Conservation (phyloP, 192 early-diverging fungal genomes). For the Entomortierella parvispora region DNA sequence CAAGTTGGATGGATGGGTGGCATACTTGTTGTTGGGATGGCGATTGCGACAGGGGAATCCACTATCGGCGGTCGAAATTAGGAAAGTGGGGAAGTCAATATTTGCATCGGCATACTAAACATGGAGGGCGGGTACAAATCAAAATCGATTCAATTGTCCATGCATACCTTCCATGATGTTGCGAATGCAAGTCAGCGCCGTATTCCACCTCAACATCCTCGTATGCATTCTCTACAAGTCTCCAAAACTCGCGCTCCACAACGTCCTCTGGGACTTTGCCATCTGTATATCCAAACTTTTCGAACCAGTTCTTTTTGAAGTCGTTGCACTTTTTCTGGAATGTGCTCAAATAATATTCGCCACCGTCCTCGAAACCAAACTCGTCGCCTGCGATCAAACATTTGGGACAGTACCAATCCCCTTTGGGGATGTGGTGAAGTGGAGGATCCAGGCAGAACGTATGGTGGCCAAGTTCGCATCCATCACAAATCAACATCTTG, state of each 20-base stretch:
- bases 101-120: not conserved
- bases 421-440: constrained; percentile 56
- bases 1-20: constrained; percentile 86
- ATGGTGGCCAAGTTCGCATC: constrained; percentile 81
- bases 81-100: not conserved
- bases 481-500: constrained; percentile 81
- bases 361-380: constrained; percentile 94
- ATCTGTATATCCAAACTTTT: constrained; percentile 54
- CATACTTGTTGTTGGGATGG: constrained; percentile 72
- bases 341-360: constrained; percentile 75
- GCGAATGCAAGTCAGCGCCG: constrained; percentile 94
- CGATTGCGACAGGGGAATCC: constrained; percentile 84
- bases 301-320: constrained; percentile 86
- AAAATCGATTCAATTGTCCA: no score
- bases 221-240: constrained; percentile 85
- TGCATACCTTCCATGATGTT: constrained; percentile 89
- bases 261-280: constrained; percentile 69
- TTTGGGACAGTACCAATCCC: constrained; percentile 89
- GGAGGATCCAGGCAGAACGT: constrained; percentile 75
- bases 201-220: constrained; percentile 95
- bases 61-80: constrained; percentile 51
- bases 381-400: constrained; percentile 85
- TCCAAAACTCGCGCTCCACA: constrained; percentile 94
- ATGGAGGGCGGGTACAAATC: no score
- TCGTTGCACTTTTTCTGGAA: constrained; percentile 83